Base-by-base conservation (phyloP, 768 basidiomycete genomes). In the Auriscalpium vulgare region DNA sequence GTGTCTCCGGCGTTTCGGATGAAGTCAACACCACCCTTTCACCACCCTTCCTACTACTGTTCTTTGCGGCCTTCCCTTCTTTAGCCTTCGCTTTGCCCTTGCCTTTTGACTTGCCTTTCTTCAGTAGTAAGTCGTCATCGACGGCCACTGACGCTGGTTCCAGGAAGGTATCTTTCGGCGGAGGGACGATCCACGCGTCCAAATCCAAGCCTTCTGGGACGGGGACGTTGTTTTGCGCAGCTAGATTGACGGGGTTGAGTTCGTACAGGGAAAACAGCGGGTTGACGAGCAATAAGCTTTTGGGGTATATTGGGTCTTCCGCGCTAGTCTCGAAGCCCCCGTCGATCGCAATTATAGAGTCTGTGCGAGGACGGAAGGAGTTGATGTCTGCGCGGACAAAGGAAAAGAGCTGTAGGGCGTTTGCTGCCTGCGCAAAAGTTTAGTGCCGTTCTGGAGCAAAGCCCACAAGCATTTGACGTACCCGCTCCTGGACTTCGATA, bases 401-500 rank as follows among this genome's bases (percentile, higher is more conserved):
- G 2, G 76, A 77, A 66, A 91, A 85, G 2, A 95, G 70, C 62
- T 90, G 85, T 9, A 83, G 68, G 35, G 83, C 76, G 61, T 93
- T 91, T 17, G 89, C 85, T n/a, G 91, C 90, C 91, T 94, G 58
- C 40, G 14, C 43, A 52, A 55, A 38, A 57, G 37, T 56, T 58
- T 56, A 55, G 21, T 49, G 50, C 19, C 36, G 16, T 37, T 8
- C 44, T 29, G 16, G 52, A 46, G 43, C 19, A 34, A 10, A 47
- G 6, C 0, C 38, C 46, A 34, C 37, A 59, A 13, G n/a, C 35
- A 62, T 48, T 37, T 9, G 34, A 73, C 85, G 60, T 59, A 91
- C 92, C 65, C 95, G 78, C 69, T 98, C 95, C 71, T 97, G 94
- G 10, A 97, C 86, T 65, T 97, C 95, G 47, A 93, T 83, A 63